Percentiles rank a stretch among this genome's conserved stretches.
Conservation (phyloP, 2,329 filamentous ascomycete genomes). For the Ampelomyces quisqualis region DNA sequence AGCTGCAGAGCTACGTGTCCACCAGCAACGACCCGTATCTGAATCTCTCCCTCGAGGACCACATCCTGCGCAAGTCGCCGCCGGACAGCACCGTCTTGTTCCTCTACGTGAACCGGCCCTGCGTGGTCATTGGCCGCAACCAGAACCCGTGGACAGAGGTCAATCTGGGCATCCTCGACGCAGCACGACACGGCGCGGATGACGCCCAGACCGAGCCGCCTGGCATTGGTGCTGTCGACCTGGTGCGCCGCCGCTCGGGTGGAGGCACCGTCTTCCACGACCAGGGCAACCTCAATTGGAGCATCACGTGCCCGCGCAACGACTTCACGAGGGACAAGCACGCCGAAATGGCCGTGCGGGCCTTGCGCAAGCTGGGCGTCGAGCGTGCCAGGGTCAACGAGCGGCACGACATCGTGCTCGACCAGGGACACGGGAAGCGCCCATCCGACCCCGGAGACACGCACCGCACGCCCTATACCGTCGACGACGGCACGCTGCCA, state of each 20-base stretch:
- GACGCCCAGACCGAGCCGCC: slow-evolving; percentile 38
- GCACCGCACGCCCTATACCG: slow-evolving; percentile 49
- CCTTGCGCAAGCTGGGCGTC: slow-evolving; percentile 63
- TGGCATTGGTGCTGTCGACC: slow-evolving; percentile 51
- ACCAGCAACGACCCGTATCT: slow-evolving; percentile 71
- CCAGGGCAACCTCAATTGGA: slow-evolving; percentile 89
- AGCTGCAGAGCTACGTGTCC: slow-evolving; percentile 51
- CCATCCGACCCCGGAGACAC: slow-evolving; percentile 42
- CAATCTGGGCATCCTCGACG: slow-evolving; percentile 65
- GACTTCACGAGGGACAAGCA: slow-evolving; percentile 82
- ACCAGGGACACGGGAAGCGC: slow-evolving; percentile 46
- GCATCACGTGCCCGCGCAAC: slow-evolving; percentile 77
- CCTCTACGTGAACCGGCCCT: slow-evolving; percentile 83
- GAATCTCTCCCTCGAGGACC: slow-evolving; percentile 93
- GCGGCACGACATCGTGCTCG: slow-evolving; percentile 88
- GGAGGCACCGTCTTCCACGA: slow-evolving; percentile 96
- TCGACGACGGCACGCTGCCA: slow-evolving; percentile 29
- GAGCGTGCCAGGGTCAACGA: slow-evolving; percentile 73
- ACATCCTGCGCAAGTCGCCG: slow-evolving; percentile 73
- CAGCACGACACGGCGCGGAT: slow-evolving; percentile 30
- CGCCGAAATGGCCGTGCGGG: slow-evolving; percentile 90
- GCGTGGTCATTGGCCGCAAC: slow-evolving; percentile 89
- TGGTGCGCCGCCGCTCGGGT: slow-evolving; percentile 82
- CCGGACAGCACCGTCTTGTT: slow-evolving; percentile 76
- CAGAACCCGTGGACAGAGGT: slow-evolving; percentile 97